Evolutionary conservation across 169 alveolate genomes (phyloP), one percentile per base, ranked within the genome.

Genomic region (Besnoitia besnoiti): DNA sequence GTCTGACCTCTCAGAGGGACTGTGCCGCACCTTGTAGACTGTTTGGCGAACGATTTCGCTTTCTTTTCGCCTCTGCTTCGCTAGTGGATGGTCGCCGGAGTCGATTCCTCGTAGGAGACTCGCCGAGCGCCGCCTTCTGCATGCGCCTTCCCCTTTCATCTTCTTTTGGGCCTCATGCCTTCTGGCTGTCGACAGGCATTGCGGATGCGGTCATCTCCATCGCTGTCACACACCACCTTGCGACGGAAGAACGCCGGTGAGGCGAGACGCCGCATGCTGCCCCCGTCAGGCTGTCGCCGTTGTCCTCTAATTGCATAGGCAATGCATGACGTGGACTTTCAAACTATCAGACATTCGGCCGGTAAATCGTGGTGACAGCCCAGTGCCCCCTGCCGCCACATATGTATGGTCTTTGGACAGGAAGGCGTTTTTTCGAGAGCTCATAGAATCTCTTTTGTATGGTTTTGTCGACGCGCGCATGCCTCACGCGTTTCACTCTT

Each of bases 141-240:
- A 14, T 96, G 97, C 2, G 97, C 96, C 91, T 95, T 97, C 35
- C 92, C 95, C 62, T 89, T 90, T 76, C 92, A 95, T 30, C 98
- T 98, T 14, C 85, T 33, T 37, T 62, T n/a, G 8, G 79, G 50
- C 35, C 62, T 91, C 89, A n/a, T 85, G 47, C 44, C n/a, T 95
- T 39, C 90, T 49, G 80, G n/a, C n/a, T n/a, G n/a, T n/a, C 96
- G 87, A 51, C 96, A 87, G 97, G 95, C 42, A 59, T 94, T n/a
- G 97, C 98, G 62, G 99, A 98, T 94, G 97, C 98, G 30, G 97
- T 95, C 39, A 97, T 98, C 14, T 97, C 98, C 85, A 97, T 98
- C 47, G 99, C 99, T n/a, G 99, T 98, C 19, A 96, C 98, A 76
- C 99, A 98, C 92, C 99, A 98, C 94, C 96, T 98, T 93, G 97